Evolutionary conservation across 2,329 filamentous ascomycete genomes (phyloP).

Genomic region (Elsinoe batatas): DNA sequence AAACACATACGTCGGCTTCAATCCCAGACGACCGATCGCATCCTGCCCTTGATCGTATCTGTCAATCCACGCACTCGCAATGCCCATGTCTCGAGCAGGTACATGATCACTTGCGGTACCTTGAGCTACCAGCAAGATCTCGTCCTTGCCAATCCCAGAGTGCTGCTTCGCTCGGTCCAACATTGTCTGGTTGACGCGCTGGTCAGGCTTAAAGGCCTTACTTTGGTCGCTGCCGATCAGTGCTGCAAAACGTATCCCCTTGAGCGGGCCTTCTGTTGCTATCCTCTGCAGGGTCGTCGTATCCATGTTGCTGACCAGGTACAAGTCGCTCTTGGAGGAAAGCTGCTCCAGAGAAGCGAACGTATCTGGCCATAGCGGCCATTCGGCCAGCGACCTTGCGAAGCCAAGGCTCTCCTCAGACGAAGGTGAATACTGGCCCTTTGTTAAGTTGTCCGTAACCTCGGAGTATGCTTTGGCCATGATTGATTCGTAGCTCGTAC

Average conservation of each 20-base stretch:
- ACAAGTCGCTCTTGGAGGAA: background rate
- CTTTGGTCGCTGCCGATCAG: slow-evolving; percentile 9
- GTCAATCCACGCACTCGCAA: slow-evolving; percentile 10
- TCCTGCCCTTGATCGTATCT: background rate
- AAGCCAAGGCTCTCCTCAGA: background rate
- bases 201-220: slow-evolving; percentile 9
- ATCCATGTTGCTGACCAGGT: slow-evolving; percentile 12
- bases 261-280: background rate
- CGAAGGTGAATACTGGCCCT: background rate
- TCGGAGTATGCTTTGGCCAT: background rate
- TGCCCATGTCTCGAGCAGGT: slow-evolving; percentile 5
- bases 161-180: background rate
- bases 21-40: background rate
- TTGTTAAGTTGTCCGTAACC: background rate
- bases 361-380: slow-evolving; percentile 3
- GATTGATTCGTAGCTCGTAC: background rate
- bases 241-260: background rate
- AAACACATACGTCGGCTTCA: background rate
- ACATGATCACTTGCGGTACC: slow-evolving; percentile 7
- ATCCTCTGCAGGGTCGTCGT: background rate
- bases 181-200: slow-evolving; percentile 9
- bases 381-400: background rate
- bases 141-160: background rate
- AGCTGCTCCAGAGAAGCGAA: background rate
- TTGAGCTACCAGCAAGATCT: slow-evolving; percentile 9